Percentiles rank a stretch among this genome's conserved stretches.
Conservation (phyloP, 768 basidiomycete genomes). For the Trametes meyenii region DNA sequence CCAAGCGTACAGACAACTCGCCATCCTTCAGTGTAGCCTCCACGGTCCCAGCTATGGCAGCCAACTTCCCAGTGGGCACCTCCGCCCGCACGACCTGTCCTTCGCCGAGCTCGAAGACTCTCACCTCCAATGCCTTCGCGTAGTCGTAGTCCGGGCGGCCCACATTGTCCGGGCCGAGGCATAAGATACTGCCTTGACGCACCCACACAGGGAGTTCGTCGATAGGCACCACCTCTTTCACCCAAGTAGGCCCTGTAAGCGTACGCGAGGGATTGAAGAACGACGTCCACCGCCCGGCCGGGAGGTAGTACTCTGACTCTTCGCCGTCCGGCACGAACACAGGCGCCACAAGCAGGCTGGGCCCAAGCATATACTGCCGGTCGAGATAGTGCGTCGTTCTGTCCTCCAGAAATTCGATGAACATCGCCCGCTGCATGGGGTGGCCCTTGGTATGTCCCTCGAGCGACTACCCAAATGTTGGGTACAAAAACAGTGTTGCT, state of each 20-base stretch:
- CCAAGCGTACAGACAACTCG: conserved; percentile 30
- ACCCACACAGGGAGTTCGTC: conserved; percentile 72
- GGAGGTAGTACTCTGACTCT: conserved; percentile 62
- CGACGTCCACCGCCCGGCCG: conserved; percentile 62
- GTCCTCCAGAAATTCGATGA: conserved; percentile 63
- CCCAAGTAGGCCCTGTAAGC: conserved; percentile 62
- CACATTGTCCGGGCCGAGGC: conserved; percentile 55
- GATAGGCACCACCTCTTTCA: conserved; percentile 62
- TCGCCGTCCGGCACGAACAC: conserved; percentile 58
- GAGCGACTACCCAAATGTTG: conserved; percentile 44
- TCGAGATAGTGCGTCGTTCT: conserved; percentile 62
- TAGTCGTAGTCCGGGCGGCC: conserved; percentile 67
- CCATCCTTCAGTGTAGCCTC: conserved; percentile 38
- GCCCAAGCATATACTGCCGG: conserved; percentile 61
- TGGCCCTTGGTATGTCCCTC: conserved; percentile 53
- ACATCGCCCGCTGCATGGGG: conserved; percentile 66
- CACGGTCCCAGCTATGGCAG: conserved; percentile 45
- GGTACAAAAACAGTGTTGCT: neutral
- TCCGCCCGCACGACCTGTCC: conserved; percentile 42
- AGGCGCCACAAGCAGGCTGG: conserved; percentile 62
- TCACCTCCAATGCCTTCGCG: conserved; percentile 48
- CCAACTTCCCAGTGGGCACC: conserved; percentile 48
- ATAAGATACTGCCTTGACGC: conserved; percentile 56
- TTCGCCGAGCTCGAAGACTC: conserved; percentile 54
- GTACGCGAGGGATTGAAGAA: conserved; percentile 57